Evolutionary conservation across 257 asterid genomes (phyloP).

Genomic region (Cruciata laevipes): DNA sequence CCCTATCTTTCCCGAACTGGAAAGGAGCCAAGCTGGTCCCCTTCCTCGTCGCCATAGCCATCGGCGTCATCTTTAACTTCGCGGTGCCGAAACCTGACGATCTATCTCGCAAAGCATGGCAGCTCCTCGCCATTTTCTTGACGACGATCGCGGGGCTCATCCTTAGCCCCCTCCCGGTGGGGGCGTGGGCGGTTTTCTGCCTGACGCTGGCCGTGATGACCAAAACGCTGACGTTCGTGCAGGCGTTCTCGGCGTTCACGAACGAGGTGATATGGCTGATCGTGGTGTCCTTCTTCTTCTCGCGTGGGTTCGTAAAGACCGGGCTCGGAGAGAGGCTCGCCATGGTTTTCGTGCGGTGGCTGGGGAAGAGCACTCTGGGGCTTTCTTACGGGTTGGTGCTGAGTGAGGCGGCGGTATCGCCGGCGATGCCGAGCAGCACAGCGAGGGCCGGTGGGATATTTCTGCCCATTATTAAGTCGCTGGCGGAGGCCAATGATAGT

Average conservation of each 20-base stretch:
- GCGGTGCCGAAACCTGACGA: constrained; percentile 59
- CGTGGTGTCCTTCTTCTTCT: constrained; percentile 56
- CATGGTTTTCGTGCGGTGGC: constrained; percentile 50
- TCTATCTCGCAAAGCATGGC: constrained; percentile 53
- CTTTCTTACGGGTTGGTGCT: constrained; percentile 59
- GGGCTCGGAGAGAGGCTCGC: constrained; percentile 83
- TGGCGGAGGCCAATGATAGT: constrained; percentile 51
- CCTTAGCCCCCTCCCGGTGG: constrained; percentile 64
- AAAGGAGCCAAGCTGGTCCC: constrained; percentile 58
- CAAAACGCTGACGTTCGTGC: constrained; percentile 55
- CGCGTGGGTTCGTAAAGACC: constrained; percentile 67
- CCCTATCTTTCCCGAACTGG: constrained; percentile 24
- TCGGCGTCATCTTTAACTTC: constrained; percentile 58
- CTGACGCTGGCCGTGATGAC: constrained; percentile 48
- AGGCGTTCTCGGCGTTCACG: constrained; percentile 62
- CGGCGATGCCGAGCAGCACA: constrained; percentile 75
- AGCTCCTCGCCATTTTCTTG: constrained; percentile 60
- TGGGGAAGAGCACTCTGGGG: constrained; percentile 64
- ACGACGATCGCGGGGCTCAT: constrained; percentile 59
- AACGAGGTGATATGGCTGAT: constrained; percentile 80
- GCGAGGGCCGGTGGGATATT: constrained; percentile 84
- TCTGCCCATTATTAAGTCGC: constrained; percentile 64
- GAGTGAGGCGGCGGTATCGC: constrained; percentile 58
- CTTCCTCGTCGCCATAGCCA: constrained; percentile 27
- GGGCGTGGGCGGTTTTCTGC: constrained; percentile 62